Conservation (phyloP, 2,329 filamentous ascomycete genomes). For the Sporothrix humicola region DNA sequence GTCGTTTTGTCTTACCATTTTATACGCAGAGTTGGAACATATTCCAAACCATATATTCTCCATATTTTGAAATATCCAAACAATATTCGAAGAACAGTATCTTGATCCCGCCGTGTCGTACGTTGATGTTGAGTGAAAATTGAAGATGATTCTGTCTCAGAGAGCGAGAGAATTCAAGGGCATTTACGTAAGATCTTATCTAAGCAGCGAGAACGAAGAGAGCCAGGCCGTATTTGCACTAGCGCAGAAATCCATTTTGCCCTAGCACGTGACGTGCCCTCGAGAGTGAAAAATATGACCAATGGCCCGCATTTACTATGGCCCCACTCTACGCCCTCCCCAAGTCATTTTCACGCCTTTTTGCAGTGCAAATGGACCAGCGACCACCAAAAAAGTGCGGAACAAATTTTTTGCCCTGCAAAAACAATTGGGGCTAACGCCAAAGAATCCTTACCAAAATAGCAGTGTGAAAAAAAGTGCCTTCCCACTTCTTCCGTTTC, state of each 20-base stretch:
- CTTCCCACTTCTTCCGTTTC: conserved; percentile 17
- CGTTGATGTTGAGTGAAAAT: background rate
- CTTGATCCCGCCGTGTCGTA: too few species aligned
- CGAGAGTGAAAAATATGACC: background rate
- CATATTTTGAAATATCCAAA: too few species aligned
- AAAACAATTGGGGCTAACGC: conserved; percentile 14
- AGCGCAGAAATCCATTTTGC: conserved; percentile 16
- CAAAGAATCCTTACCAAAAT: conserved; percentile 27
- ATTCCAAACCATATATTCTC: too few species aligned
- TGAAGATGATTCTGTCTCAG: background rate
- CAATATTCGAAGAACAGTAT: too few species aligned
- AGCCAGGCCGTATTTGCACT: background rate
- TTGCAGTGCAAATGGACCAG: background rate
- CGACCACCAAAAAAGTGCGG: conserved; percentile 31
- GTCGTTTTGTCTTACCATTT: background rate
- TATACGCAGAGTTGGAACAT: too few species aligned
- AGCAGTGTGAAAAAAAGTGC: conserved; percentile 20
- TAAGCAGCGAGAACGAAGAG: background rate
- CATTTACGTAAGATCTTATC: conserved; percentile 26
- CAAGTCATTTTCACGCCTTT: conserved; percentile 1
- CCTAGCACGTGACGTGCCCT: conserved; percentile 34
- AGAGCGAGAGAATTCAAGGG: background rate
- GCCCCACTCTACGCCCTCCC: conserved; percentile 1
- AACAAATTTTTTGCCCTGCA: conserved; percentile 22
- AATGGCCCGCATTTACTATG: background rate